Evolutionary conservation across 2,329 filamentous ascomycete genomes (phyloP).

Genomic region (Leptosphaerulina australis): DNA sequence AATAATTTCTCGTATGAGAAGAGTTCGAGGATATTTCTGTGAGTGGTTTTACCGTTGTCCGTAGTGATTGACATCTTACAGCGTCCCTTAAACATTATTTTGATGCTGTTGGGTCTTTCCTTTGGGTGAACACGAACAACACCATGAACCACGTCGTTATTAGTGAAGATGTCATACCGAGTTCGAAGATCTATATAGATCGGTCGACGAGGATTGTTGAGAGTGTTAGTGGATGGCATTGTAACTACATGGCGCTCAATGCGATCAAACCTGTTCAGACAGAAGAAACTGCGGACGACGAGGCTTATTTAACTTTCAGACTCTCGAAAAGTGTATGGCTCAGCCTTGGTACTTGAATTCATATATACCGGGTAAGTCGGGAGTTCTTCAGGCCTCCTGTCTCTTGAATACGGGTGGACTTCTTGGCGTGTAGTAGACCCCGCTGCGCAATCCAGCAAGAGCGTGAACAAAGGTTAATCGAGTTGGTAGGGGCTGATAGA

Average conservation of each 20-base stretch:
- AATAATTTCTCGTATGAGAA: not conserved
- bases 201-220: not conserved
- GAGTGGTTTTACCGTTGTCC: not conserved
- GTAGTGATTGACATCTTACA: not conserved
- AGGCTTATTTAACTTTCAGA: too few relatives aligned
- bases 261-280: too few relatives aligned
- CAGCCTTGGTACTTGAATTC: too few relatives aligned
- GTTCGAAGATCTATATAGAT: not conserved
- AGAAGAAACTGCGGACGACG: too few relatives aligned
- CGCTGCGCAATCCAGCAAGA: not conserved
- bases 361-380: not conserved
- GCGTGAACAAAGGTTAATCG: too few relatives aligned
- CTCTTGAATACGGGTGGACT: not conserved
- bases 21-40: not conserved
- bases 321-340: too few relatives aligned
- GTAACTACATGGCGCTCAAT: not conserved
- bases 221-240: not conserved
- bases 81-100: not conserved
- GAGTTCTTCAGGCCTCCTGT: not conserved
- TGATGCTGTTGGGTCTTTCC: not conserved
- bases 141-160: not conserved
- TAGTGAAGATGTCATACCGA: not conserved
- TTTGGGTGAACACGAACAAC: not conserved
- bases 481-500: too few relatives aligned
- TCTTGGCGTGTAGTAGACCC: not conserved